Percentiles rank a stretch among this genome's conserved stretches.
Conservation (phyloP, 495 filamentous ascomycete genomes). For the Penicillium pulvis region DNA sequence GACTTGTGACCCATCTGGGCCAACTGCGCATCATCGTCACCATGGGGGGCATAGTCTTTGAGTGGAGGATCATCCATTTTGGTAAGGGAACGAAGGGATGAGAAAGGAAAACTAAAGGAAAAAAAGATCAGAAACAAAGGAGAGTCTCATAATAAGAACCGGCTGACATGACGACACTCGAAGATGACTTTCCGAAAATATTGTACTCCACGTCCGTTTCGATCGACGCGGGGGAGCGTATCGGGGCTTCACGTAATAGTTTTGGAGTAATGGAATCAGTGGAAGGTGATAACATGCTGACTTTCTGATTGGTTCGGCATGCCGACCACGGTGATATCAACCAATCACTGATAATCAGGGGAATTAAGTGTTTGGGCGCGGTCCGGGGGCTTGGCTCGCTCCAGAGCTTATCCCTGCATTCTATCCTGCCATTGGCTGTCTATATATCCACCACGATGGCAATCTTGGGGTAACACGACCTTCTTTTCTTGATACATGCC, state of each 20-base stretch:
- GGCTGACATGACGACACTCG: slow-evolving; percentile 6
- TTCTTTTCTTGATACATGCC: not conserved
- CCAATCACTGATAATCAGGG: slow-evolving; percentile 18
- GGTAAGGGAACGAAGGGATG: not conserved
- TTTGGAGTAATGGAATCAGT: slow-evolving; percentile 26
- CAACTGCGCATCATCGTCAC: slow-evolving; percentile 54
- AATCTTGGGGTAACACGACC: slow-evolving; percentile 17
- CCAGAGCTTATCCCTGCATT: slow-evolving; percentile 21
- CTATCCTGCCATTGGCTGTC: slow-evolving; percentile 9
- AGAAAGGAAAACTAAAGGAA: not conserved
- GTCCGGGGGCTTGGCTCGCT: not conserved
- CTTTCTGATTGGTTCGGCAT: slow-evolving; percentile 10
- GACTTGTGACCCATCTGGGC: slow-evolving; percentile 67
- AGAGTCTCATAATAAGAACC: not conserved
- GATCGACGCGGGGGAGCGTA: slow-evolving; percentile 8
- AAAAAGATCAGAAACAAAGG: not conserved
- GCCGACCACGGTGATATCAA: slow-evolving; percentile 21
- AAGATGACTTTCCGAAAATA: slow-evolving; percentile 11
- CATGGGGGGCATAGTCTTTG: slow-evolving; percentile 15
- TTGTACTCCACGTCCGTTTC: slow-evolving; percentile 3
- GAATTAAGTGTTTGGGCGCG: slow-evolving; percentile 17
- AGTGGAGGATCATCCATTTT: not conserved
- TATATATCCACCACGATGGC: not conserved
- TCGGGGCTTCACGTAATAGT: slow-evolving; percentile 25
- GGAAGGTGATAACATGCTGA: slow-evolving; percentile 19